Evolutionary conservation across 257 asterid species (phyloP).

Genomic region (Vinca minor): DNA sequence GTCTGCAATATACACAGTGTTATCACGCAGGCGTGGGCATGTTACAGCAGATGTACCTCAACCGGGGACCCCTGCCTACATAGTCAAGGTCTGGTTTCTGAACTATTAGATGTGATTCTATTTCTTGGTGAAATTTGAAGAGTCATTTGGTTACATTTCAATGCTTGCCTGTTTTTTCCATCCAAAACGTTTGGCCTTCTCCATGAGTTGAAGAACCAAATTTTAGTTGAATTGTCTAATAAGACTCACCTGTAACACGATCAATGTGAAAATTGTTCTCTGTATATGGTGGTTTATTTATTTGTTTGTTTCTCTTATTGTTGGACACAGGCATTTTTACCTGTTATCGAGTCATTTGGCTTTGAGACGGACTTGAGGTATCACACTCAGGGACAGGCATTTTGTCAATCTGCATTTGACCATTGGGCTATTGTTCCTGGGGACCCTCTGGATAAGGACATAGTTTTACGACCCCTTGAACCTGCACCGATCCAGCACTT

Average conservation of each 20-base stretch:
- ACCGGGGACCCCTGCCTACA: constrained; percentile 94
- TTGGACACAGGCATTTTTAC: constrained; percentile 66
- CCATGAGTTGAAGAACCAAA: background rate
- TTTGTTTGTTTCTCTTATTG: background rate
- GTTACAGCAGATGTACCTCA: constrained; percentile 96
- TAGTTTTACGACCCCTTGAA: constrained; percentile 84
- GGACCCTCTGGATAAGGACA: constrained; percentile 89
- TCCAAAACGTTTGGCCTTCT: background rate
- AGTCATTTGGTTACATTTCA: background rate
- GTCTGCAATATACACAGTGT: constrained; percentile 83
- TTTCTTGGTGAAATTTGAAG: background rate
- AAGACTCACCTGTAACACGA: background rate
- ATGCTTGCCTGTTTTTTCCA: background rate
- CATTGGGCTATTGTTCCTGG: constrained; percentile 99
- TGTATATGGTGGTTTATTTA: background rate
- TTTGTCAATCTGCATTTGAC: constrained; percentile 74
- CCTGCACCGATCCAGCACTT: constrained; percentile 96
- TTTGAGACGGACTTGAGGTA: constrained; percentile 96
- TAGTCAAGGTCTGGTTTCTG: constrained; percentile 64
- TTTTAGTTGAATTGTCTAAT: background rate
- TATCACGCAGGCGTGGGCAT: constrained; percentile 95
- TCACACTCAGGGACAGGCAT: constrained; percentile 97
- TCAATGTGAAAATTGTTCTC: background rate
- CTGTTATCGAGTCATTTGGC: constrained; percentile 92
- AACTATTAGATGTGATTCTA: background rate